Evolutionary conservation across 1,284 basidiomycete species (phyloP), one percentile per base, ranked within the genome.

Genomic region (Xerocomus amazonicus): DNA sequence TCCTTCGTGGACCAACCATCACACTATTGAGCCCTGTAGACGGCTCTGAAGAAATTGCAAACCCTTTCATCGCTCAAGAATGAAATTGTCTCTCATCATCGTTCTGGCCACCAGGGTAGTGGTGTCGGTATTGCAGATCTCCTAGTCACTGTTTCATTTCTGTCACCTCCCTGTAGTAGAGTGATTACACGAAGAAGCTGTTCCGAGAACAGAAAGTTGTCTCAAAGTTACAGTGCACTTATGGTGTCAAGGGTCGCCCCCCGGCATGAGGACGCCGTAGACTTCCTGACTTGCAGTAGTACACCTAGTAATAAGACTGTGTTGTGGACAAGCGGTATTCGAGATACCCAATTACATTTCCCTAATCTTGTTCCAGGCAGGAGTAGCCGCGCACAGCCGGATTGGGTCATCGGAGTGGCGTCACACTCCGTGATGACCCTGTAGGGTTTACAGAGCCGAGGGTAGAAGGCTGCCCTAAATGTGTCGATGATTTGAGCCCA

Each of bases 21-120:
- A 93, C 92, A 0, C 79, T 97, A 6, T 78, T 97, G 54, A 94
- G 90, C 64, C 94, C 94, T 1, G 89, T 94, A 10, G 94, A 97
- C 60, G 94, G 94, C 50, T 92, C 83, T 47, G 90, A 91, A 68
- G 90, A 92, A 67, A 92, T 92, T 51, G 84, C 86, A 12, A 92
- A 92, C 65, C 90, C 90, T 2, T 92, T 92, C 72, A 59, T 80
- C 19, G 66, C 73, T 10, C 76, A 77, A 55, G 79, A 80, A 54
- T 76, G 54, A 68, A 17, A 4, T 10, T 34, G 8, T 44, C 31
- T 38, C 17, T 34, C 39, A 8, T 29, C 40, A 27, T 8, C 27
- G 27, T 9, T 32, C 13, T 16, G 28, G 12, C 38, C 35, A 48
- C 28, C 43, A 48, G 27, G 19, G 4, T 39, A 31, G 13, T 33